Base-by-base conservation (phyloP, 352 stramenopile species). In the Globisporangium echinulatum region DNA sequence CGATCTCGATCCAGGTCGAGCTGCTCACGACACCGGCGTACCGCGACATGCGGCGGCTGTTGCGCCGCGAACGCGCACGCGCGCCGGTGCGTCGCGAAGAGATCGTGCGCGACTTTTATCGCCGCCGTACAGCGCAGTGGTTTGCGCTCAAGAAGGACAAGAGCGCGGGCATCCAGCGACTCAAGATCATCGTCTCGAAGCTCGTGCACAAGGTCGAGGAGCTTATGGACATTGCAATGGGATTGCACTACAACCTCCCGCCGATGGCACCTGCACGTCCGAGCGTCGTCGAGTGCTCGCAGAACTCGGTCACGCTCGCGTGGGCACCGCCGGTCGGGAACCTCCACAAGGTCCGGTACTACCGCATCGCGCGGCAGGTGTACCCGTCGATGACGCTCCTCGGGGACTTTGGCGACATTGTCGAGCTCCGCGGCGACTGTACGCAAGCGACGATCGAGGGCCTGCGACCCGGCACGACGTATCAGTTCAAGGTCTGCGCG, bases 121-220 rank as follows among this genome's bases (percentile, higher is more conserved):
- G 75, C 13, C 62, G 70, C 14, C 82, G 84, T 46, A 92, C 82
- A 5, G 75, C 75, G 15, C 76, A 82, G 57, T 95, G 85, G 84
- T 84, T 87, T 57, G 59, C 62, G 4, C 70, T 95, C 47, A 95
- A 95, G 62, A 87, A 86, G 47, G 82, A 93, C 40, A 95, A 95
- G 59, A 88, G 83, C 54, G 74, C 81, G 10, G 85, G 81, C 0
- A 82, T 96, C 55, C 78, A 90, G 58, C 79, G 85, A 1, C 75
- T 96, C 10, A 94, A 93, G 54, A 80, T 93, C 6, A 94, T 94
- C 56, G 86, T 96, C 5, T 92, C 82, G 0, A 94, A 93, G 60
- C 70, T 94, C 1, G 86, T 96, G 0, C 84, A 96, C 58, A 94
- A 94, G 54, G 82, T 94, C 7, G 82, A 93, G 65, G 86, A 96